Base-by-base conservation (phyloP, 192 early-diverging fungal species). In the Dimargaris verticillata region DNA sequence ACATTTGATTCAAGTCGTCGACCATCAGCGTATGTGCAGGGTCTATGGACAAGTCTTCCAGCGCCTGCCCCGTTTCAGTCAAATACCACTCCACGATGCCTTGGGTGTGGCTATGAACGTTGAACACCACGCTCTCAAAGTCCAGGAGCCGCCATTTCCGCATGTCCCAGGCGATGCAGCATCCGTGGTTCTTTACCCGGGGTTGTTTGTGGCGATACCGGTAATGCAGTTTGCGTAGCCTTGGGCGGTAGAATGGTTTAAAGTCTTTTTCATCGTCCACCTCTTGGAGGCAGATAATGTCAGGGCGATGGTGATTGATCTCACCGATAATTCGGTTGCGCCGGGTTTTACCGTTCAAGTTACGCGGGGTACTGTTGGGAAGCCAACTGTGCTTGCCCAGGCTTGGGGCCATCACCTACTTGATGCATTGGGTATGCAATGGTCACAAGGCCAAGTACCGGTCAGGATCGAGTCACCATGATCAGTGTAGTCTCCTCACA, bases 251-350 rank as follows among this genome's bases (percentile, higher is more conserved):
- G 4, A 25, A 25, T 24, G 20, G 25, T 13, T 25, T 25, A 52
- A 38, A 38, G 33, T 38, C 33, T 13, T 25, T 25, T 13, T 52
- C 51, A 52, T 25, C 20, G 51, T 72, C 74, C 1, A 82, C 73
- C 25, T 82, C 80, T 52, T 82, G 80, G 28, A 82, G 62, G 60
- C 80, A 82, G 59, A 75, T 70, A 13, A 82, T 69, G 64, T 80
- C 78, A 5, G 80, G 66, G 10, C 63, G 60, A 41, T 62, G 68
- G 38, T 69, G 47, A 0, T 65, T 52, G 0, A 82, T 57, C 55
- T 82, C 80, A 42, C 64, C 64, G 2, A 78, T 57, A 3, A 82
- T 28, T 55, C 64, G 68, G 18, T 69, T 62, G 22, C 64, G 65
- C 14, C 80, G 74, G 3, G 64, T 62, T 60, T 80, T 80, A 72